Conservation (phyloP, 176 grass and related monocot species). For the Oryza longistaminata region DNA sequence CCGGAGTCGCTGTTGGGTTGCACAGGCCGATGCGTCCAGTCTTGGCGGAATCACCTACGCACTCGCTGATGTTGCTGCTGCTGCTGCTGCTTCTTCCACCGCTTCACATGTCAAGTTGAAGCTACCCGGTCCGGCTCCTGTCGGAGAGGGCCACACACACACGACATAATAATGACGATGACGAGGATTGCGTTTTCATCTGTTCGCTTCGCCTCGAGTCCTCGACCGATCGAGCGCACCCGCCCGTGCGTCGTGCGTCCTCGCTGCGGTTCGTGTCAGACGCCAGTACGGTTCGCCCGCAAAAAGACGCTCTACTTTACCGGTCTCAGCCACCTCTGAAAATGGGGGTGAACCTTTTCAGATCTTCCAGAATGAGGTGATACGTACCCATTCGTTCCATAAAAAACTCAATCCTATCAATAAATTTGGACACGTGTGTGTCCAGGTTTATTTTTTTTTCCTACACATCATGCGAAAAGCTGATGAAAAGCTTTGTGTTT, state of each 20-base stretch:
- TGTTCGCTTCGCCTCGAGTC: not conserved
- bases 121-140: not conserved
- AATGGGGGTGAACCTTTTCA: not conserved
- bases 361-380: not conserved
- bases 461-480: not conserved
- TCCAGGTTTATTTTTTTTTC: too few species aligned
- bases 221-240: not conserved
- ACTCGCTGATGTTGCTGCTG: not conserved
- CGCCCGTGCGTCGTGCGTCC: not conserved
- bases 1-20: not conserved
- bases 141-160: not conserved
- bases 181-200: not conserved
- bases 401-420: too few species aligned
- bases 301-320: not conserved
- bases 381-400: too few species aligned
- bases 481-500: not conserved
- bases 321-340: not conserved
- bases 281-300: not conserved
- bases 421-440: too few species aligned
- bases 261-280: not conserved
- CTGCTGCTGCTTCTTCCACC: not conserved
- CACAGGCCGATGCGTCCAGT: not conserved
- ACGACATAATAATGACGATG: not conserved
- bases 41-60: too few species aligned
- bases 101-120: constrained; percentile 13